Conservation (phyloP, 1,284 basidiomycete genomes). For the Mycosarcoma mackinlayi region DNA sequence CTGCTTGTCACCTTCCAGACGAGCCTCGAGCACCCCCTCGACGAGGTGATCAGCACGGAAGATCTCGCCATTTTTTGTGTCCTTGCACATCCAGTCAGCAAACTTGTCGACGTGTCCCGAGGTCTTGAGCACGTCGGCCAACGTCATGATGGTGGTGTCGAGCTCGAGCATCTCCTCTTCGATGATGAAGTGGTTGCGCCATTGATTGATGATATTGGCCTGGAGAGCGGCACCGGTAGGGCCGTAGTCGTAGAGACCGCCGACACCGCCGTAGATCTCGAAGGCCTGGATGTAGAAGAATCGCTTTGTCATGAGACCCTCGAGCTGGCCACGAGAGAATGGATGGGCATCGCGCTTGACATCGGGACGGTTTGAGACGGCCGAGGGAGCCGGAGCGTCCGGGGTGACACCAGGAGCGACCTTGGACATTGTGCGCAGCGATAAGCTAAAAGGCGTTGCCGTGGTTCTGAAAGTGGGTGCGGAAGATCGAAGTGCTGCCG, state of each 20-base stretch:
- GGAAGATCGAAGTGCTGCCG: conserved; percentile 28
- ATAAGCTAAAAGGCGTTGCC: not conserved
- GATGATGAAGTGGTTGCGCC: conserved; percentile 98
- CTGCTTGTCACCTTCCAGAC: conserved; percentile 89
- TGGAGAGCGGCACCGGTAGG: conserved; percentile 94
- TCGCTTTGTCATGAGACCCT: conserved; percentile 86
- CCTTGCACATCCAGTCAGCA: conserved; percentile 99
- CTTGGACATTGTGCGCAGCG: conserved; percentile 35
- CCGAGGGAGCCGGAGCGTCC: conserved; percentile 44
- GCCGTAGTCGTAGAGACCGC: conserved; percentile 77
- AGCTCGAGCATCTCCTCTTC: conserved; percentile 99
- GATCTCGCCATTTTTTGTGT: conserved; percentile 91
- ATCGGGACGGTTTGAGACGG: conserved; percentile 44
- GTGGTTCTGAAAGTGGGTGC: not conserved
- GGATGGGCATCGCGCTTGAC: conserved; percentile 74
- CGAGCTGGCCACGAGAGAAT: conserved; percentile 88
- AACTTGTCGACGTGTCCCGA: conserved; percentile 98
- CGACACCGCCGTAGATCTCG: conserved; percentile 98
- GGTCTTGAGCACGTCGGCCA: conserved; percentile 92
- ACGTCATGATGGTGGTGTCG: conserved; percentile 97
- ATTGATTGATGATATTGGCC: conserved; percentile 95
- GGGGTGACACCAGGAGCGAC: conserved; percentile 34
- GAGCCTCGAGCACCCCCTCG: conserved; percentile 88
- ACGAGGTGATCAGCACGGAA: conserved; percentile 97
- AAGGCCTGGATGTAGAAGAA: conserved; percentile 99